Evolutionary conservation across 371 early-diverging fungal genomes (phyloP), one percentile per base, ranked within the genome.

Genomic region (Mortierella sp.): DNA sequence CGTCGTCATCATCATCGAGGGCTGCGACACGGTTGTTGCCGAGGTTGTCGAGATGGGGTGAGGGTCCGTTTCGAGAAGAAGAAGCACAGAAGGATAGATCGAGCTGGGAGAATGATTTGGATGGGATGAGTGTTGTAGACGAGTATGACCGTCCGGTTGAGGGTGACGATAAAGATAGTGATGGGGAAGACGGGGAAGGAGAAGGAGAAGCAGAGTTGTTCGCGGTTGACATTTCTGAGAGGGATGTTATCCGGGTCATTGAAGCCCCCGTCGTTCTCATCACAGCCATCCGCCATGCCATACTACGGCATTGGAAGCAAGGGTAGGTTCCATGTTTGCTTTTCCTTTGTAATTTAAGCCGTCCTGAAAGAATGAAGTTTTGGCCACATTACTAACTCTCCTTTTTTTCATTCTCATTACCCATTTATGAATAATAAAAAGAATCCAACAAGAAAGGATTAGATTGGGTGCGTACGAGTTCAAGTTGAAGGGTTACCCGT

Each of bases 161-260:
- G 4, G 42, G 24, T 7, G 31, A 31, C 1, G 19, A 19, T 3
- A 60, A 60, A 11, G 10, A 58, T 38, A 13, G 4, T 13, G 26
- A 58, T 14, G n/a, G 14, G 26, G 16, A 63, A 8, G 38, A 34
- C n/a, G n/a, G n/a, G 34, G 65, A 38, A 68, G 24, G 4, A 10
- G 38, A 65, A 42, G 76, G 68, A 42, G 50, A 63, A 0, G 75
- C 76, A 4, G 80, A 83, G 6, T 54, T 87, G 84, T 87, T 83
- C 44, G 44, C 79, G 1, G 54, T 87, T 10, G 81, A 79, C 14
- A 81, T 87, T 26, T 76, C 63, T 13, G 72, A 73, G n/a, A 71
- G 50, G 8, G 87, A 87, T 77, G 38, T 52, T 7, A 78, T 87
- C 60, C 87, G 87, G 3, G 44, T 83, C 31, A 87, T 81, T 45